Percentiles rank a stretch among this genome's conserved stretches.
These are phyloP conservation scores for Alloteropsis angusta DNA, from an alignment of 202 grass and related monocot genomes.

Conservation along the genomic window DNA sequence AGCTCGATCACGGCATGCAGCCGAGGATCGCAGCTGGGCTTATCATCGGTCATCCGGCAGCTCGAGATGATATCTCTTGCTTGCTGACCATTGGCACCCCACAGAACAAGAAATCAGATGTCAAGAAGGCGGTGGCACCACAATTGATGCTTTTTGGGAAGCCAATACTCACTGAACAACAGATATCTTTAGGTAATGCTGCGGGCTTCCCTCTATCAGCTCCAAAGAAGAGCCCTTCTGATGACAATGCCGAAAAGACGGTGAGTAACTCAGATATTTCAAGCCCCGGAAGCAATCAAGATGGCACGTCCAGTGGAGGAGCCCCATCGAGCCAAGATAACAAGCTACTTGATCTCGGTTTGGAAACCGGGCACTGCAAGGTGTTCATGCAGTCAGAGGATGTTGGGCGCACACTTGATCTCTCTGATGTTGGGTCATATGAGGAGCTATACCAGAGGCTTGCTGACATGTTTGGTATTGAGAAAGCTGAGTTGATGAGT, in stretches of 20 bases:
- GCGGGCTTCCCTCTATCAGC: background rate
- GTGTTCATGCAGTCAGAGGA: constrained; percentile 96
- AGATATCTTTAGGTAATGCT: constrained; percentile 54
- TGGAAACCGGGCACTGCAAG: constrained; percentile 79
- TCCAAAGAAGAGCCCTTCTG: constrained; percentile 38
- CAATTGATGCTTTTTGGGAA: constrained; percentile 81
- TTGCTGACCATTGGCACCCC: constrained; percentile 70
- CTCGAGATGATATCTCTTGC: constrained; percentile 66
- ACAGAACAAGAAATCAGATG: constrained; percentile 51
- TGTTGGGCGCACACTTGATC: constrained; percentile 76
- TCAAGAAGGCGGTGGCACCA: constrained; percentile 33
- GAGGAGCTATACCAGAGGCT: constrained; percentile 70
- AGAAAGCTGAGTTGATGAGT: constrained; percentile 71
- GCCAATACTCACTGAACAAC: constrained; percentile 77
- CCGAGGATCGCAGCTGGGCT: constrained; percentile 53
- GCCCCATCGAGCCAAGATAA: constrained; percentile 21
- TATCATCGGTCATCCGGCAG: constrained; percentile 36
- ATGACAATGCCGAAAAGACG: constrained; percentile 27
- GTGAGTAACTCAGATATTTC: constrained; percentile 33
- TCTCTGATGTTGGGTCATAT: constrained; percentile 63
- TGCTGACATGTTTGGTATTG: constrained; percentile 75
- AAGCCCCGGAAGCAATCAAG: constrained; percentile 35
- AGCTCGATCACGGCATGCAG: constrained; percentile 30
- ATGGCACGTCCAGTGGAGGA: constrained; percentile 18
- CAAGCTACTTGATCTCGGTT: constrained; percentile 37